Percentiles rank a stretch among this genome's conserved stretches.
These are phyloP conservation scores for Pulchroboletus neoregius DNA, from an alignment of 1,284 basidiomycete species.

Conservation along the genomic window DNA sequence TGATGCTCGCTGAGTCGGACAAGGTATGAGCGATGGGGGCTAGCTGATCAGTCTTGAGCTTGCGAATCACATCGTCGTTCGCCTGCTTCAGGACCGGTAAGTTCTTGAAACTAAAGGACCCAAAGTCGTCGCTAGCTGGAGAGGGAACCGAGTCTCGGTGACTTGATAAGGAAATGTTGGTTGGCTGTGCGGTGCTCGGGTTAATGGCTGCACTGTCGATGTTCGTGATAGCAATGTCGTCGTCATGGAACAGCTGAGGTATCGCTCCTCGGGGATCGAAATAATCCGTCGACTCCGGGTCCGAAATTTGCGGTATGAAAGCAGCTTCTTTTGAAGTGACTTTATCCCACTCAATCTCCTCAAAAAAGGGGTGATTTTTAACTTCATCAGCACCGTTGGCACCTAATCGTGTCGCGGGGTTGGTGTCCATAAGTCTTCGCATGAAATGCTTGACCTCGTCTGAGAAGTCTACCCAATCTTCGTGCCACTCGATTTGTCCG, in stretches of 20 bases:
- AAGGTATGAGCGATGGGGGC: constrained; percentile 68
- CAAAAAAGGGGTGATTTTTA: constrained; percentile 88
- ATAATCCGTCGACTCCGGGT: constrained; percentile 98
- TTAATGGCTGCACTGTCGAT: constrained; percentile 46
- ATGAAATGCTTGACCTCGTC: constrained; percentile 90
- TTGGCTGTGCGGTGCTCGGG: constrained; percentile 40
- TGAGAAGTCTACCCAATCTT: constrained; percentile 87
- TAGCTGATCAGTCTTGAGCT: constrained; percentile 84
- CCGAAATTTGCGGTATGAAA: constrained; percentile 93
- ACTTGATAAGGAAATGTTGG: constrained; percentile 45
- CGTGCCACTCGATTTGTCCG: constrained; percentile 94
- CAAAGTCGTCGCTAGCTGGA: constrained; percentile 83
- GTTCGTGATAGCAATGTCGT: constrained; percentile 59
- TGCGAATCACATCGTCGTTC: constrained; percentile 97
- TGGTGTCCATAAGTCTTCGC: constrained; percentile 79
- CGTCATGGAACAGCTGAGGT: constrained; percentile 84
- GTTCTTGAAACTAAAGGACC: constrained; percentile 98
- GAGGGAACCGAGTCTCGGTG: constrained; percentile 45
- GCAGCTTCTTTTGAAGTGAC: constrained; percentile 86
- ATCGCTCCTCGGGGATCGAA: constrained; percentile 95
- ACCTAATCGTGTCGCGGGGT: constrained; percentile 81
- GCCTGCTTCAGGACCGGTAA: constrained; percentile 95
- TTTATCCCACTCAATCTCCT: constrained; percentile 89
- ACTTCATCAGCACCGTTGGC: constrained; percentile 90
- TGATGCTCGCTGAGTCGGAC: constrained; percentile 55